Evolutionary conservation across 306 rosid genomes (phyloP).

Genomic region (Medicago lupulina): DNA sequence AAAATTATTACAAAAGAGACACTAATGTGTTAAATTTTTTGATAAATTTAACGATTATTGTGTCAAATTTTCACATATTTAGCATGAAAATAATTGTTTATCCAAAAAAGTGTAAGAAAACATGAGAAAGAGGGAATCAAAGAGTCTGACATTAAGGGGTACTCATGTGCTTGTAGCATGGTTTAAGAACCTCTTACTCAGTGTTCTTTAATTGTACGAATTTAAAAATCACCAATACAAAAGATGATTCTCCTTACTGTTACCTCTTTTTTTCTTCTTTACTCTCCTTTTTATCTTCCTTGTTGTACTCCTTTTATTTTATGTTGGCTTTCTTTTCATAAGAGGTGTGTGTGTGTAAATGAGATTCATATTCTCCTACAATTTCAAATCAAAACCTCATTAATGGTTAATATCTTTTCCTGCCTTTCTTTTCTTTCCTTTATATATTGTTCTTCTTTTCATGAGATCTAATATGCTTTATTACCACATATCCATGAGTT

Average conservation of each 20-base stretch:
- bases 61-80: no score
- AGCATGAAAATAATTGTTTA: neutral
- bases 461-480: conserved; percentile 37
- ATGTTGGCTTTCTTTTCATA: conserved; percentile 41
- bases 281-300: conserved; percentile 48
- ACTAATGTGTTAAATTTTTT: no score
- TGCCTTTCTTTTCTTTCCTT: conserved; percentile 38
- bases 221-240: conserved; percentile 76
- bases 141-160: conserved; percentile 70
- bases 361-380: conserved; percentile 49
- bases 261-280: conserved; percentile 39
- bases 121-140: conserved; percentile 77
- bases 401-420: conserved; percentile 40
- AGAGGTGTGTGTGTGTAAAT: conserved; percentile 34
- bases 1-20: no score
- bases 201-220: conserved; percentile 56
- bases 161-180: conserved; percentile 83
- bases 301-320: conserved; percentile 44
- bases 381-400: conserved; percentile 48
- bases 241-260: conserved; percentile 84
- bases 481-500: conserved; percentile 34
- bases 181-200: conserved; percentile 59
- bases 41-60: no score
- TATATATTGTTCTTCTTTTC: conserved; percentile 34
- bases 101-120: conserved; percentile 32